Evolutionary conservation across 345 rosid species (phyloP), one percentile per base, ranked within the genome.

Genomic region (Nephelium lappaceum): DNA sequence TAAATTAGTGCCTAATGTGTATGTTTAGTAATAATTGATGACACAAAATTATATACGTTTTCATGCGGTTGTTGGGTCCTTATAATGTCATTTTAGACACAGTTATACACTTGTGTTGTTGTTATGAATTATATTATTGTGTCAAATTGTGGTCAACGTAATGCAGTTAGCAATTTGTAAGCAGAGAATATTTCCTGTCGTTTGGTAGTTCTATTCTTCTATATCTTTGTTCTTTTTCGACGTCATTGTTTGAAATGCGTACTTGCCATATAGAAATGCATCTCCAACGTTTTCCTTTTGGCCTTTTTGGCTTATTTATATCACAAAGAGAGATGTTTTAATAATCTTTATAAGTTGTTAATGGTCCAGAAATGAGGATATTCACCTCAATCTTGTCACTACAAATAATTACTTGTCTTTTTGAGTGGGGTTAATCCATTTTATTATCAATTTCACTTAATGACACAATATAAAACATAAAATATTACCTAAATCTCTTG

Each of bases 11-110:
- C 12, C 64, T 71, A 23, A 67, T 42, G 58, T 25, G 39, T 11
- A 6, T 63, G 60, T 45, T 5, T 25, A 63, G 58, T 63, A 63
- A 42, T 24, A 74, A 23, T 15, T 43, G 53, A 64, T 18, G 3
- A n/a, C 41, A 31, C 25, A 6, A 19, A 4, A 0, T 23, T 27
- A 61, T 23, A 15, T 74, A 31, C 36, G 77, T 75, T 45, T 75
- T 31, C 71, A 64, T 63, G 43, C 62, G 31, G 36, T 75, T 75
- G 78, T 64, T 65, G 41, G 49, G 47, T 11, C 31, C 6, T 49
- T 27, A 19, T 23, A 21, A n/a, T 11, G 49, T 67, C 55, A 23
- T 21, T 66, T 51, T 21, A 31, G 0, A 4, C 5, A 38, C 6
- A 15, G 67, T n/a, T 60, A 4, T 19, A 8, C 23, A 41, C 5